A percentile compares a stretch with the other conserved stretches of the same genome.
These are phyloP conservation scores for Linnemannia zychae DNA, from an alignment of 192 early-diverging fungal genomes.

Conservation along the genomic window DNA sequence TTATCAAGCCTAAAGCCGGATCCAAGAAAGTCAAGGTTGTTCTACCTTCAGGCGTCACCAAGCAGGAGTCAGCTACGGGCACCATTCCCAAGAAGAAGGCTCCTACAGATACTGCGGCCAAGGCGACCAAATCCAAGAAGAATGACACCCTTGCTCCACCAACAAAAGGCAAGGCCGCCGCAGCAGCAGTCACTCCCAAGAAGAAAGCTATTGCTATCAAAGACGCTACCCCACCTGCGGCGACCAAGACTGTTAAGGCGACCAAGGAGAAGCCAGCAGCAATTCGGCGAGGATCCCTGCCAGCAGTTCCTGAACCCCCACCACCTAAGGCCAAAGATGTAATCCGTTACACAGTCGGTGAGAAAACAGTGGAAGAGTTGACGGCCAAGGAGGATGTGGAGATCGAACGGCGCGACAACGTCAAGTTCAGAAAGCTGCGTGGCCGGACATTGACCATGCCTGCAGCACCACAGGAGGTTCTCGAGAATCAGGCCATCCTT, in stretches of 20 bases:
- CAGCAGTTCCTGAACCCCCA: conserved; percentile 41
- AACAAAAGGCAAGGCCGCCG: conserved; percentile 21
- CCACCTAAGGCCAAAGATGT: conserved; percentile 49
- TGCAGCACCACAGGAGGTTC: conserved; percentile 37
- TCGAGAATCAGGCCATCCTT: conserved; percentile 9
- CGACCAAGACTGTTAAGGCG: neutral
- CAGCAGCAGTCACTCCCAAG: conserved; percentile 1
- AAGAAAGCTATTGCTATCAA: conserved; percentile 5
- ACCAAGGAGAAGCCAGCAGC: conserved; percentile 17
- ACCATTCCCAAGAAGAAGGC: conserved; percentile 4
- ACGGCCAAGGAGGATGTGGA: conserved; percentile 47
- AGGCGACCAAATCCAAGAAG: conserved; percentile 23
- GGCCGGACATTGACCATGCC: conserved; percentile 51
- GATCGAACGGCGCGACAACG: conserved; percentile 46
- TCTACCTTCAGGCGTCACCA: neutral
- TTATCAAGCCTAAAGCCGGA: conserved; percentile 1
- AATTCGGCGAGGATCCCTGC: conserved; percentile 31
- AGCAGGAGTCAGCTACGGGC: neutral
- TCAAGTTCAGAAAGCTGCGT: conserved; percentile 51
- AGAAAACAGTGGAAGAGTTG: conserved; percentile 54
- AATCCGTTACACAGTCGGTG: conserved; percentile 50
- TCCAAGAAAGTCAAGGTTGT: conserved; percentile 12
- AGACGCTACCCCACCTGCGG: neutral
- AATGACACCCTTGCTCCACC: neutral
- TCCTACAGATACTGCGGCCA: neutral